Base-by-base conservation (phyloP, 2,329 filamentous ascomycete species). In the Amphichorda felina region DNA sequence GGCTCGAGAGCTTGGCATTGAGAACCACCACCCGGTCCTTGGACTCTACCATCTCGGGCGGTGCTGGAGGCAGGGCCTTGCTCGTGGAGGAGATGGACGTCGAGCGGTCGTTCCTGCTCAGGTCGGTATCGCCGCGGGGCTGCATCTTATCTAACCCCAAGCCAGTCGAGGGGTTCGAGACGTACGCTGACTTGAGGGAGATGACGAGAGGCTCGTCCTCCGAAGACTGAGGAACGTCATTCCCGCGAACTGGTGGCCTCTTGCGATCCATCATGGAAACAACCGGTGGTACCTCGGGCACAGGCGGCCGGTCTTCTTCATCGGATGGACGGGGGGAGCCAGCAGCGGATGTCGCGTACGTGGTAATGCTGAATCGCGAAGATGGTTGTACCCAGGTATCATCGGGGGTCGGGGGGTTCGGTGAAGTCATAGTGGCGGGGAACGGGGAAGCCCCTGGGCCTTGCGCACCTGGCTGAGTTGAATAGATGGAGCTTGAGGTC, bases 21-120 rank as follows among this genome's bases (percentile, higher is more conserved):
- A 91, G 66, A 40, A 70, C 66, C 8, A 74, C 68, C 13, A 89
- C 72, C 19, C 79, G 78, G 50, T 80, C 77, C 25, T 70, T 64
- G 2, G 73, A 64, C 5, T 69, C 61, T 8, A 53, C 47, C 15
- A 67, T 53, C 51, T 83, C 77, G 4, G 73, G 70, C 1, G 79
- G 78, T 8, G 73, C 66, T 17, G 65, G 66, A 22, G 76, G 75
- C 1, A 82, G 67, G 6, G 66, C 65, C 53, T 83, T 83, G 43
- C 68, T 61, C 5, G 57, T 59, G 8, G 63, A 66, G 30, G 52
- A 33, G 15, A 51, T 45, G 4, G 59, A 60, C 2, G 35, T 17
- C 4, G 39, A 35, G 5, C 40, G 40, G 2, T 13, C 30, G 8
- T 15, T 14, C 21, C 10, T 24, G 6, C 6, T 24, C 6, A 24